Evolutionary conservation across 2,329 filamentous ascomycete species (phyloP), one percentile per base, ranked within the genome.

Genomic region (Colletotrichum limetticola): DNA sequence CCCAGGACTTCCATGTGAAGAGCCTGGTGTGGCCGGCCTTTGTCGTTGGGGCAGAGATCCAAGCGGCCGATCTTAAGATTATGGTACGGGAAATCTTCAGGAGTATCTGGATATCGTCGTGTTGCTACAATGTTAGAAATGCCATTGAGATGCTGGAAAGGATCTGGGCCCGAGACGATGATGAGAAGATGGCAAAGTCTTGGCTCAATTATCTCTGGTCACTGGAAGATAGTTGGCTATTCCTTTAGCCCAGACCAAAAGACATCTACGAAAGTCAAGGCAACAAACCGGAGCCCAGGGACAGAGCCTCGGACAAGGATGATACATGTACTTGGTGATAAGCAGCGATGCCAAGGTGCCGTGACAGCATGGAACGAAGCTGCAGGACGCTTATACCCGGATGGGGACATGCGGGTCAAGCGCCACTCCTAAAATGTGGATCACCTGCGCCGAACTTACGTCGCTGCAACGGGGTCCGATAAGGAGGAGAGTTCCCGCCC

Each of bases 21-120:
- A 72, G 69, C n/a, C 46, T 72, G 22, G 64, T 72, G 28, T 72
- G 69, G 69, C 69, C 64, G 19, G 65, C 64, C 3, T 72, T 72
- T 22, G 49, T 72, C 4, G 28, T 63, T 12, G 69, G 69, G 8
- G 69, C 69, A 53, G 64, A 72, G 14, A 52, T 66, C n/a, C 57
- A 58, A 42, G 35, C 12, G 3, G 12, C 5, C 9, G 69, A 72
- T 11, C 49, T 72, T 1, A 53, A 24, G n/a, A 35, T 61, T 9
- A 57, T 68, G 57, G 35, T 60, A 4, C 57, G 58, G 16, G 22
- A 24, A 22, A 55, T 72, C 19, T 72, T 68, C 24, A 46, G 66
- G 24, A 37, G 60, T 24, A 49, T 72, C n/a, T 72, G 65, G 69
- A 5, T 72, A 19, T 68, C 69, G 9, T 72, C 69, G 14, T 72